phyloP scores from a whole-genome alignment of 2,329 filamentous ascomycete genomes.

The Trichoderma gracile region DNA sequence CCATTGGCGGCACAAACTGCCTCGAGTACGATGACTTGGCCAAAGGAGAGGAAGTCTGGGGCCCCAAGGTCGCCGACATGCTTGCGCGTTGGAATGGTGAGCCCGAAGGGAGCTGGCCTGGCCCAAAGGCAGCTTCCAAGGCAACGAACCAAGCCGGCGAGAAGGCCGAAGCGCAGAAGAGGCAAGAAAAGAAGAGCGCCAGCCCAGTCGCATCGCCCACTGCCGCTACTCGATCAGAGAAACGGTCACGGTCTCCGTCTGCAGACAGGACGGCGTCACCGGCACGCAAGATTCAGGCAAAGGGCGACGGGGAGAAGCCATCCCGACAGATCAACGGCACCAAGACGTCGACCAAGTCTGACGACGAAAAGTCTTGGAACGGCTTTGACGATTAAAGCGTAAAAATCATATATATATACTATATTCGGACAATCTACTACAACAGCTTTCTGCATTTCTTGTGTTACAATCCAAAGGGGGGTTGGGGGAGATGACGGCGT shows the following conservation, averaged over 20 bases:
- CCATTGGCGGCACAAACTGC: conserved; percentile 67
- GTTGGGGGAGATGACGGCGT: background rate
- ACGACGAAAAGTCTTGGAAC: conserved; percentile 48
- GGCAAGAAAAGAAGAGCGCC: conserved; percentile 23
- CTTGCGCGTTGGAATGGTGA: conserved; percentile 47
- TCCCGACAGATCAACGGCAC: conserved; percentile 22
- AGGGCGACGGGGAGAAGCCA: conserved; percentile 29
- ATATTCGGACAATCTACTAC: background rate
- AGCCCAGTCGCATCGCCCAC: conserved; percentile 23
- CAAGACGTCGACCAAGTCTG: conserved; percentile 31
- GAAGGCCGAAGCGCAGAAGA: conserved; percentile 26
- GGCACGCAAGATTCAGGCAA: conserved; percentile 37
- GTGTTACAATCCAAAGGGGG: background rate
- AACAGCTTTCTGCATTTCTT: background rate
- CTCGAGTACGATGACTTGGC: conserved; percentile 76
- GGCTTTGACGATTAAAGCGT: conserved; percentile 42
- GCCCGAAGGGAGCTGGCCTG: conserved; percentile 34
- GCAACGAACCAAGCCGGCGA: conserved; percentile 32
- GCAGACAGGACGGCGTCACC: conserved; percentile 32
- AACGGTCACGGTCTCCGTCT: conserved; percentile 37
- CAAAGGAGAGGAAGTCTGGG: conserved; percentile 77
- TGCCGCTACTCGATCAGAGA: conserved; percentile 30
- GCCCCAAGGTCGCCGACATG: conserved; percentile 63
- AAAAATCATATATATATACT: background rate
- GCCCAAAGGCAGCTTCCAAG: conserved; percentile 26